These are phyloP conservation scores for Penicillium oxalicum DNA, from an alignment of 2,329 filamentous ascomycete species.

Conservation along the genomic window DNA sequence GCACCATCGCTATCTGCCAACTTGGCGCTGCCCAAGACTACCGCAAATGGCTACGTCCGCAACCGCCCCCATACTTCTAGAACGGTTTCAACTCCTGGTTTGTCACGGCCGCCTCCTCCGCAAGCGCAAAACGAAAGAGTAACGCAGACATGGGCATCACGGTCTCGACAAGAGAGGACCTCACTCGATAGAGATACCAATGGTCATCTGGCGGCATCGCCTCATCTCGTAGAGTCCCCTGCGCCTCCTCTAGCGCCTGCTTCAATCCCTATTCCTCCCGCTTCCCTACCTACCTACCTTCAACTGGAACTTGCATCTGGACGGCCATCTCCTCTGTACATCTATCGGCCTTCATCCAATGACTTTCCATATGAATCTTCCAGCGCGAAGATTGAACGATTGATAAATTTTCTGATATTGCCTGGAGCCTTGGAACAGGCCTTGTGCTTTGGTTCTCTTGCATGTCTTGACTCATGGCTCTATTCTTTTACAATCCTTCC, in stretches of 20 bases:
- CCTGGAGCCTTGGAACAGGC: slow-evolving; percentile 77
- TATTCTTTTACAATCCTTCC: slow-evolving; percentile 95
- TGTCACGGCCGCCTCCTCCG: slow-evolving; percentile 27
- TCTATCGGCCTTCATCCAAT: slow-evolving; percentile 51
- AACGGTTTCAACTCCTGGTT: slow-evolving; percentile 34
- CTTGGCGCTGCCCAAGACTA: slow-evolving; percentile 13
- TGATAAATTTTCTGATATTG: slow-evolving; percentile 80
- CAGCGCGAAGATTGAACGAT: slow-evolving; percentile 81
- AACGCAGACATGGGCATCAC: slow-evolving; percentile 29
- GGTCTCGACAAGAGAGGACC: slow-evolving; percentile 29
- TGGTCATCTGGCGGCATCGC: slow-evolving; percentile 19
- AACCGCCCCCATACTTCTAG: slow-evolving; percentile 29
- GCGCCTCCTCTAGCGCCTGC: slow-evolving; percentile 45
- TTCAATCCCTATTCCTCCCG: slow-evolving; percentile 54
- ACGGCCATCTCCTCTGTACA: slow-evolving; percentile 57
- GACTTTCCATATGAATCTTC: slow-evolving; percentile 85
- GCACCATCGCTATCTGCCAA: slow-evolving; percentile 19
- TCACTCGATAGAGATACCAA: slow-evolving; percentile 31
- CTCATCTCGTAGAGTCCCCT: slow-evolving; percentile 26
- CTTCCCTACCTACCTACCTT: slow-evolving; percentile 61
- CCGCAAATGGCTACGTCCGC: slow-evolving; percentile 19
- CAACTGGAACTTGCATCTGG: slow-evolving; percentile 58
- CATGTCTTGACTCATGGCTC: slow-evolving; percentile 92
- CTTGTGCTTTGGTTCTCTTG: slow-evolving; percentile 79
- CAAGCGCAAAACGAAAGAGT: slow-evolving; percentile 28